Evolutionary conservation across 2,329 filamentous ascomycete species (phyloP), one percentile per base, ranked within the genome.

Genomic region (Chaetomiaceae sp.): DNA sequence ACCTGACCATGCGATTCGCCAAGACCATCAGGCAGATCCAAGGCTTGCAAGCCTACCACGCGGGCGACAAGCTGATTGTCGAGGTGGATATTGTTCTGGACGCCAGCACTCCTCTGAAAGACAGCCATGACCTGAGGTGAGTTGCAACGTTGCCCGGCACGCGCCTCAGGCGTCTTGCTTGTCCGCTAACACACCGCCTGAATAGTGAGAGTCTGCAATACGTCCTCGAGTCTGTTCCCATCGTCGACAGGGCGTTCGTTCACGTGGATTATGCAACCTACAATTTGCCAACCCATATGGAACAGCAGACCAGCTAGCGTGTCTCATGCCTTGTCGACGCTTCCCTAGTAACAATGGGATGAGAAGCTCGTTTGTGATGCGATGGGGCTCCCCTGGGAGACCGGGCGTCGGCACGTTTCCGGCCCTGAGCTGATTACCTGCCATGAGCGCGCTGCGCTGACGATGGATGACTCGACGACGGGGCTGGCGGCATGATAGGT

Each of bases 1-100:
- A 96, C 67, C 76, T 95, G 56, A 93, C 89, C 1, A 95, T 95
- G 86, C 84, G 90, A 17, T 95, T 95, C 62, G 89, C 89, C 37
- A 88, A 86, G 56, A 85, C 86, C 11, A 94, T 96, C 60, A 81
- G 80, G 60, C 83, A 88, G 62, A 93, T 94, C 50, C 88, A 93
- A 62, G 88, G 88, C 26, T 69, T 93, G 46, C 83, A 89, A 56
- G 88, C 88, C 2, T 94, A 93, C 62, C 88, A 94, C 59, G 82
- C 83, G 0, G 88, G 88, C 20, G 88, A 93, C 63, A 90, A 89
- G 70, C 74, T 93, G 48, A 89, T 88, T 53, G 86, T 91, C 20
- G 74, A 78, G 60, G 86, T 91, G 10, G 88, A 94, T 63, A 85
- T 93, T 54, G 86, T 94, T 27, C 75, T 94, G 34, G 86, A 89